A percentile compares a stretch with the other conserved stretches of the same genome.
Conservation (phyloP, 2,329 filamentous ascomycete species). For the Aspergillus costaricaensis region DNA sequence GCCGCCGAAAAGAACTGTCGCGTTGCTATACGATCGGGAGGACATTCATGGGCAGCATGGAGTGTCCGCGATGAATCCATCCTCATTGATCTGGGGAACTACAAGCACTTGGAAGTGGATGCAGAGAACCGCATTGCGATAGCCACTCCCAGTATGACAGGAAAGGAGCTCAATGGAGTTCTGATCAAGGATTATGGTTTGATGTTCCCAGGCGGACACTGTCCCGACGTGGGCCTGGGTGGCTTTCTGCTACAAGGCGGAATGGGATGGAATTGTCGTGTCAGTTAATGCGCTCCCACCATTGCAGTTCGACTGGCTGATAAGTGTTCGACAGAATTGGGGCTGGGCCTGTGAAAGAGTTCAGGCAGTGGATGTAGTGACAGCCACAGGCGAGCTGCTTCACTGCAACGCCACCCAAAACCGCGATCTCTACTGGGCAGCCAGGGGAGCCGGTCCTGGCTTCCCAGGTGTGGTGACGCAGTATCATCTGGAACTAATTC, state of each 20-base stretch:
- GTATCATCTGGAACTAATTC: constrained; percentile 50
- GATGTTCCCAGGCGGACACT: constrained; percentile 58
- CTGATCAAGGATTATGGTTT: constrained; percentile 35
- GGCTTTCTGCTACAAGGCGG: constrained; percentile 50
- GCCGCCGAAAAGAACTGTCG: constrained; percentile 39
- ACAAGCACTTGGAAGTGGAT: constrained; percentile 46
- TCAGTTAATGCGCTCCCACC: constrained; percentile 24
- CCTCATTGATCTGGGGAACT: constrained; percentile 44
- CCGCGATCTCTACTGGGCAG: constrained; percentile 53
- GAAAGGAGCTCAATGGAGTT: constrained; percentile 30
- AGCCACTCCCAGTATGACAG: constrained; percentile 53
- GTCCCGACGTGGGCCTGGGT: constrained; percentile 59
- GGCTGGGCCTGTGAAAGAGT: constrained; percentile 56
- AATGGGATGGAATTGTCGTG: constrained; percentile 60
- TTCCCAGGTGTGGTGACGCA: constrained; percentile 57
- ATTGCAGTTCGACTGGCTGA: no score
- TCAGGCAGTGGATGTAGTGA: constrained; percentile 51
- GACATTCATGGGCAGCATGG: constrained; percentile 54
- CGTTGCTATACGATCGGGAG: constrained; percentile 52
- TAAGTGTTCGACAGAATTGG: constrained; percentile 47
- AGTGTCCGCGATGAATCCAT: constrained; percentile 52
- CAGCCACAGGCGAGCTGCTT: constrained; percentile 42
- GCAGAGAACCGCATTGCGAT: constrained; percentile 39
- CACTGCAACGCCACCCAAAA: constrained; percentile 39
- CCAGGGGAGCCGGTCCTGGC: constrained; percentile 48